These are phyloP conservation scores for Naganishia cerealis DNA, from an alignment of 1,284 basidiomycete genomes.

Conservation along the genomic window DNA sequence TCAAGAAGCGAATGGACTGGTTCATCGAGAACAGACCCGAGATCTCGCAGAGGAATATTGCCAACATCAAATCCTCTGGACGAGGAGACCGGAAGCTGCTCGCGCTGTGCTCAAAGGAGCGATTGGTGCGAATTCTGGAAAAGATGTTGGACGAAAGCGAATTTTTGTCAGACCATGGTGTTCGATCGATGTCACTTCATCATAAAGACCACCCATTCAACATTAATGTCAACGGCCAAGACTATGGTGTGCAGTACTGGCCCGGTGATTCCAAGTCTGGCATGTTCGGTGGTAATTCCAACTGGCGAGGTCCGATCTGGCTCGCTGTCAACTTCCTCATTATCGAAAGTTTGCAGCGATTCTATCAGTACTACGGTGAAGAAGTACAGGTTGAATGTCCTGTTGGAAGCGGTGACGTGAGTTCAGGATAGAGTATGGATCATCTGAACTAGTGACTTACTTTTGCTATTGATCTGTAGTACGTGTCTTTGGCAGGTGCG, in stretches of 20 bases:
- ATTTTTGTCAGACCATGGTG: slow-evolving; percentile 90
- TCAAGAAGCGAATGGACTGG: slow-evolving; percentile 98
- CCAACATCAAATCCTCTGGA: slow-evolving; percentile 85
- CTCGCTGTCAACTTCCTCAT: slow-evolving; percentile 91
- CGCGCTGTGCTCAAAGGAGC: slow-evolving; percentile 87
- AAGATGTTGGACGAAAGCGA: slow-evolving; percentile 97
- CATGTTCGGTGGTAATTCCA: slow-evolving; percentile 98
- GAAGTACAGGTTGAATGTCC: slow-evolving; percentile 89
- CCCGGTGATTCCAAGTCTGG: slow-evolving; percentile 93
- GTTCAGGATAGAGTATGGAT: slow-evolving; percentile 22
- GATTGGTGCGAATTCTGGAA: slow-evolving; percentile 80
- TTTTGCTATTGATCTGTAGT: slow-evolving; percentile 46
- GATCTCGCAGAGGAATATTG: slow-evolving; percentile 85
- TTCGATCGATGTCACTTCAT: slow-evolving; percentile 86
- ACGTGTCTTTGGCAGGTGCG: slow-evolving; percentile 87
- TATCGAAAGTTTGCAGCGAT: slow-evolving; percentile 85
- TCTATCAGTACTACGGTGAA: slow-evolving; percentile 94
- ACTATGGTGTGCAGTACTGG: slow-evolving; percentile 94
- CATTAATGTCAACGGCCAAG: slow-evolving; percentile 87
- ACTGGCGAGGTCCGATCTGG: slow-evolving; percentile 87
- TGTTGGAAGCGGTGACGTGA: slow-evolving; percentile 79
- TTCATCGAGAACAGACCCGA: slow-evolving; percentile 90
- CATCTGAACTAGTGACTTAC: slow-evolving; percentile 13
- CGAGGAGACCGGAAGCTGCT: slow-evolving; percentile 83
- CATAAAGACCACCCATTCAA: slow-evolving; percentile 93